A percentile compares a stretch with the other conserved stretches of the same genome.
phyloP scores from a whole-genome alignment of 352 stramenopile species.

The Phytophthora palmivora region DNA sequence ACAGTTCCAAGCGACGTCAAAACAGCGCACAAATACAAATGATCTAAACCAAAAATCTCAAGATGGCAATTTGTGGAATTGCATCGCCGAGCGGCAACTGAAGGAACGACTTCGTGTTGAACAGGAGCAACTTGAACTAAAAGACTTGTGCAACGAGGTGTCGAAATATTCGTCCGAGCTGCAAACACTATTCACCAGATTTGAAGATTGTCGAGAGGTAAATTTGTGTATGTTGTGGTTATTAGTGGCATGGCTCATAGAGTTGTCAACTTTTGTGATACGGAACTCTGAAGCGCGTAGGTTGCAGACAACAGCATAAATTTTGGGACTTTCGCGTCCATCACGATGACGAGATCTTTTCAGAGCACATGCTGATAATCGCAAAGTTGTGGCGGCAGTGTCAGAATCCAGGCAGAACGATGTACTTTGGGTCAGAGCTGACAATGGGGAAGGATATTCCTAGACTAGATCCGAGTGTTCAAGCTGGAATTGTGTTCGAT shows the following conservation, averaged over 20 bases:
- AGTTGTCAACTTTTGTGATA: no score
- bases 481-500: not conserved
- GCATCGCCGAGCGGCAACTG: not conserved
- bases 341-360: conserved; percentile 6
- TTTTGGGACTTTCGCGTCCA: conserved; percentile 8
- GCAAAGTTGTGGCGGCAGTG: no score
- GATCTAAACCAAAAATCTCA: not conserved
- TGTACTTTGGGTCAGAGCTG: no score
- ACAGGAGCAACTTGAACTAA: no score
- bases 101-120: conserved; percentile 2
- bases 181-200: no score
- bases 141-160: no score
- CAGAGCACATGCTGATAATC: conserved; percentile 16
- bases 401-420: no score
- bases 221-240: not conserved
- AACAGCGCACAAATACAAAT: not conserved
- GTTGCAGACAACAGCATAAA: not conserved
- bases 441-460: no score
- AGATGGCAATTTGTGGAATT: not conserved
- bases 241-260: not conserved
- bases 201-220: no score
- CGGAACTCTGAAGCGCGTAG: no score
- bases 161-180: no score
- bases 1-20: not conserved
- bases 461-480: not conserved